Percentiles rank a stretch among this genome's conserved stretches.
These are phyloP conservation scores for Inga leiocalycina DNA, from an alignment of 306 rosid genomes.

Conservation along the genomic window DNA sequence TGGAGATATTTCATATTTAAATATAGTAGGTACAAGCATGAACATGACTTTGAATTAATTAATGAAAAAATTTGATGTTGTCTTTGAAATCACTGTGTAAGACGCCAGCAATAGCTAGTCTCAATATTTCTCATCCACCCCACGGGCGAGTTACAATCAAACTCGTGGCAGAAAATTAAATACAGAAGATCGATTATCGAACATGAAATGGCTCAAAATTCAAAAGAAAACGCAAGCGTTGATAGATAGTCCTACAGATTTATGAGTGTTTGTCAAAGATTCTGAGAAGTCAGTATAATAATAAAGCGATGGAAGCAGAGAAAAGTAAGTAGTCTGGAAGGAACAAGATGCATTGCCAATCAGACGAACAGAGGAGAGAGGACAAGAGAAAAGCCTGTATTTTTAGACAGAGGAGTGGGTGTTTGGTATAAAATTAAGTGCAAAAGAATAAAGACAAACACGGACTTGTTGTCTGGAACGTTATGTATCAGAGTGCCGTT, in stretches of 20 bases:
- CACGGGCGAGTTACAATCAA: not conserved
- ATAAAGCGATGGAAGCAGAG: slow-evolving; percentile 1
- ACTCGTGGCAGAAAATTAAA: not conserved
- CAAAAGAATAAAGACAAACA: slow-evolving; percentile 48
- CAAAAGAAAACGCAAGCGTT: not conserved
- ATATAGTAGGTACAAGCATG: not conserved
- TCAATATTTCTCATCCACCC: not conserved
- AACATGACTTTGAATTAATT: not conserved
- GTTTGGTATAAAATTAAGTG: slow-evolving; percentile 31
- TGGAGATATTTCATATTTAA: not conserved
- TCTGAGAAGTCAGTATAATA: not conserved
- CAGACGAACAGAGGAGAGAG: not conserved
- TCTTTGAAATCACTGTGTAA: not conserved
- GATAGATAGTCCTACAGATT: not conserved
- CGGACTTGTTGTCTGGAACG: slow-evolving; percentile 46
- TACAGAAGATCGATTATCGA: not conserved
- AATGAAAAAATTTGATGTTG: not conserved
- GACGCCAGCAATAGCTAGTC: not conserved
- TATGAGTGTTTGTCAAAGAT: slow-evolving; percentile 1
- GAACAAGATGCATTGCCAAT: slow-evolving; percentile 31
- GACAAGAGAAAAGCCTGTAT: not conserved
- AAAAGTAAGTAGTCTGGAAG: slow-evolving; percentile 22
- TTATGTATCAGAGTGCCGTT: slow-evolving; percentile 47
- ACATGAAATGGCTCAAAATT: not conserved
- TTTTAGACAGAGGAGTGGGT: not conserved